These are phyloP conservation scores for Didymella sp. DNA, from an alignment of 2,329 filamentous ascomycete genomes.

Conservation along the genomic window DNA sequence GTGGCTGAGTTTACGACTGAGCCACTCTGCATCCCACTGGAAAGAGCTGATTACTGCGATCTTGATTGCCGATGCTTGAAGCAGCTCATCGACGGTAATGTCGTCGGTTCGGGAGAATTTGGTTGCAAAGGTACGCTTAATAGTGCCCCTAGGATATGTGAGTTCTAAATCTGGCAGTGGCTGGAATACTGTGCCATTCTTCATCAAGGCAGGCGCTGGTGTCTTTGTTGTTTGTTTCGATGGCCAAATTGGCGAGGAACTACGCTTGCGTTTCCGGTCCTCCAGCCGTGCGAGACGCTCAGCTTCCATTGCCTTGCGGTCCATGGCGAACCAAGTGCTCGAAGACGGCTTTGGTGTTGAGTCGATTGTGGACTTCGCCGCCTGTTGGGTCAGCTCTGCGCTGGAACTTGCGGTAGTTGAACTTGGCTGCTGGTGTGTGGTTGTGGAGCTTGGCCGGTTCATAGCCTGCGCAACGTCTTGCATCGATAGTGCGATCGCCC, in stretches of 20 bases:
- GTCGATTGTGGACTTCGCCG: background rate
- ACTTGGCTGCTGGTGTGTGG: background rate
- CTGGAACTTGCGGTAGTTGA: background rate
- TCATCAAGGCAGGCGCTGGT: background rate
- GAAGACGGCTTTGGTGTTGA: background rate
- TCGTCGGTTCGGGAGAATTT: constrained; percentile 71
- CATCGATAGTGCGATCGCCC: constrained; percentile 41
- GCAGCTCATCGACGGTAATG: constrained; percentile 85
- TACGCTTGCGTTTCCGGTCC: constrained; percentile 68
- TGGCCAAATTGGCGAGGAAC: constrained; percentile 49
- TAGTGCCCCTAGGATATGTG: constrained; percentile 65
- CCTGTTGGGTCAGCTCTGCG: constrained; percentile 11
- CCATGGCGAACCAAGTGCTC: constrained; percentile 57
- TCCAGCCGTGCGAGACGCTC: constrained; percentile 75
- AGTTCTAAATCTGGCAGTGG: constrained; percentile 7
- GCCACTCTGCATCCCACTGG: constrained; percentile 83
- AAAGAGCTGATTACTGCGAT: constrained; percentile 86
- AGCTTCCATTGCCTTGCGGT: constrained; percentile 84
- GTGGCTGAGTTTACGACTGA: constrained; percentile 71
- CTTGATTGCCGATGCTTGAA: constrained; percentile 74
- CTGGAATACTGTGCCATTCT: background rate
- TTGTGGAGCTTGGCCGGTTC: background rate
- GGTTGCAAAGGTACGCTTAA: constrained; percentile 82
- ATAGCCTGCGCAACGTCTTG: constrained; percentile 9
- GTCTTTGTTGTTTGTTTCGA: constrained; percentile 29